Percentiles rank a stretch among this genome's conserved stretches.
Conservation (phyloP, 78 protist species). For the Dictyostelium firmibasis region DNA sequence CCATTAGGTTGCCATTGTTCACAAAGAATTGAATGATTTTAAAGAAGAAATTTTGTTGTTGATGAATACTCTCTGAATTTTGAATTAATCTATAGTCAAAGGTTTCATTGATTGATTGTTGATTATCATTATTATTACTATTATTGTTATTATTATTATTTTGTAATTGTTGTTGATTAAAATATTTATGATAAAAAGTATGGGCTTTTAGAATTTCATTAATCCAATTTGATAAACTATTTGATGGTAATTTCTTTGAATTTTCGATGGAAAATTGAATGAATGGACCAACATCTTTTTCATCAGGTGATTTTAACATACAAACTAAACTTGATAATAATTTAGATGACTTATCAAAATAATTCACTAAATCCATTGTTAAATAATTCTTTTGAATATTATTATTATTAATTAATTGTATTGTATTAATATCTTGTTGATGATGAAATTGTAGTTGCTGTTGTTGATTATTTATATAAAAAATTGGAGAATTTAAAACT, state of each 20-base stretch:
- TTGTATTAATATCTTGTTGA: neutral
- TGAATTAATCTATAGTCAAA: slow-evolving; percentile 21
- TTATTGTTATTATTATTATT: neutral
- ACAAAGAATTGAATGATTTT: slow-evolving; percentile 61
- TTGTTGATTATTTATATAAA: slow-evolving; percentile 5
- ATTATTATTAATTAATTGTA: neutral
- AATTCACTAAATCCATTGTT: slow-evolving; percentile 28
- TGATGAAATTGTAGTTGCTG: neutral
- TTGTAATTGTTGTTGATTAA: neutral
- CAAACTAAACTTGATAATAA: slow-evolving; percentile 34
- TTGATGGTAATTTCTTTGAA: neutral
- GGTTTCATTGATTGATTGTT: neutral
- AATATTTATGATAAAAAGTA: slow-evolving; percentile 47
- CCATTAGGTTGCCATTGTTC: neutral
- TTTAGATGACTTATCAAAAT: slow-evolving; percentile 34
- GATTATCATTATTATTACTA: neutral
- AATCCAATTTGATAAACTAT: slow-evolving; percentile 48
- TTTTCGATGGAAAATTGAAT: slow-evolving; percentile 9
- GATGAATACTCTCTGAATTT: slow-evolving; percentile 60
- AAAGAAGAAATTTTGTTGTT: slow-evolving; percentile 70
- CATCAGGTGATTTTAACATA: slow-evolving; percentile 60
- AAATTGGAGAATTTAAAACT: slow-evolving; percentile 36
- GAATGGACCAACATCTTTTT: slow-evolving; percentile 21
- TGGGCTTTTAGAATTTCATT: slow-evolving; percentile 45
- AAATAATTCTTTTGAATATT: neutral